These are phyloP conservation scores for Saccharomycopsis babjevae DNA, from an alignment of 805 yeast genomes.

Conservation along the genomic window DNA sequence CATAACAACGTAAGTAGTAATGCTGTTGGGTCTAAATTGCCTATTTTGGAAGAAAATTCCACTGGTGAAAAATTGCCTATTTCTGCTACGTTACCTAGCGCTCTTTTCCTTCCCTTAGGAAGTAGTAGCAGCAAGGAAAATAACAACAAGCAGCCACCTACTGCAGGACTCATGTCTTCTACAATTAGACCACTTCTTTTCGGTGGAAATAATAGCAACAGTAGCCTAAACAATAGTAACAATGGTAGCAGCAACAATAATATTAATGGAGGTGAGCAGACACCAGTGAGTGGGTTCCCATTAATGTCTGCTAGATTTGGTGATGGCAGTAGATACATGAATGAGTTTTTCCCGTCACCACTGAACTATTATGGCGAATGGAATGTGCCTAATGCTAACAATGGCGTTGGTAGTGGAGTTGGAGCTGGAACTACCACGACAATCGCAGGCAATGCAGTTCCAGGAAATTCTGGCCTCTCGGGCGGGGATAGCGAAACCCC, in stretches of 20 bases:
- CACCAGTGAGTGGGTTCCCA: conserved; percentile 64
- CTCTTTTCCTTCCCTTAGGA: conserved; percentile 22
- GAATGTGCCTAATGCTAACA: conserved; percentile 5
- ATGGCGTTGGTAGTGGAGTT: background rate
- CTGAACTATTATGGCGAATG: conserved; percentile 46
- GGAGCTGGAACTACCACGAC: background rate
- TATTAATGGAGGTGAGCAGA: conserved; percentile 41
- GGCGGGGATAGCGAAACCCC: conserved; percentile 10
- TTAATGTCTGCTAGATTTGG: conserved; percentile 23
- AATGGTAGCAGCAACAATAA: background rate
- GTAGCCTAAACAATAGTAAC: background rate
- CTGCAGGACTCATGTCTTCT: conserved; percentile 17
- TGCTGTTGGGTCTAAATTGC: conserved; percentile 19
- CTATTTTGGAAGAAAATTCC: background rate
- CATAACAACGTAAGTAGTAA: conserved; percentile 8
- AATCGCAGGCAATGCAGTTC: background rate
- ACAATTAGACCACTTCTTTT: conserved; percentile 17
- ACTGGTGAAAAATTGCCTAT: conserved; percentile 21
- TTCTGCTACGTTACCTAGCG: conserved; percentile 25
- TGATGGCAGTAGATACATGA: conserved; percentile 27
- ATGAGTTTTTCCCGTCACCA: conserved; percentile 62
- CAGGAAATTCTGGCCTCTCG: background rate
- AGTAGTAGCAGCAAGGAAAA: conserved; percentile 18
- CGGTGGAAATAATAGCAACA: conserved; percentile 18
- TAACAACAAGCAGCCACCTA: conserved; percentile 16